phyloP scores from a whole-genome alignment of 192 early-diverging fungal genomes.

The Coemansia sp. region DNA sequence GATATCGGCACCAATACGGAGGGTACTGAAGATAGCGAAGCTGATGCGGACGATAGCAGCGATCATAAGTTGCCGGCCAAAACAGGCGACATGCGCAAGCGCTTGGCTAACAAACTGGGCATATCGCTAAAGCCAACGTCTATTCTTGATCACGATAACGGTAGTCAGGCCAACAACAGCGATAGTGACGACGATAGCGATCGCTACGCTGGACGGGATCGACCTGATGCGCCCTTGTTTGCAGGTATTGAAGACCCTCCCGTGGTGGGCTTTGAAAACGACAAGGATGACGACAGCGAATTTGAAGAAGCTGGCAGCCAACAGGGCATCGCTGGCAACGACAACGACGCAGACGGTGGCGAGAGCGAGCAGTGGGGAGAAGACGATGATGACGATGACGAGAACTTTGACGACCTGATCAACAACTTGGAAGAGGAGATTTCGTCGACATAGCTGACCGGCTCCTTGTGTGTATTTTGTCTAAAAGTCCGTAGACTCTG shows the following conservation, averaged over 20 bases:
- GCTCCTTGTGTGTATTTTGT: background rate
- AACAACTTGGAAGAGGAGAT: constrained; percentile 60
- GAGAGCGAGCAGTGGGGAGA: constrained; percentile 50
- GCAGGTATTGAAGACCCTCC: constrained; percentile 23
- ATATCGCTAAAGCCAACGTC: constrained; percentile 17
- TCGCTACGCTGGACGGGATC: constrained; percentile 13
- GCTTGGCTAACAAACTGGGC: constrained; percentile 16
- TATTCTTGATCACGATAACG: constrained; percentile 11
- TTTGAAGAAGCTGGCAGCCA: constrained; percentile 18
- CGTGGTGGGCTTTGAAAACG: constrained; percentile 9
- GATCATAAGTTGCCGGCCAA: background rate
- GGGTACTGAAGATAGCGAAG: constrained; percentile 23
- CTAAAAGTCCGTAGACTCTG: background rate
- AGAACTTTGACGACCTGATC: constrained; percentile 59
- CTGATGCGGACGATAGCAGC: constrained; percentile 9
- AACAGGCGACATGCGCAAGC: background rate
- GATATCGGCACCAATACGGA: constrained; percentile 34
- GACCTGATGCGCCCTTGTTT: constrained; percentile 22
- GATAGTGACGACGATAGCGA: constrained; percentile 22
- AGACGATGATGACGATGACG: constrained; percentile 48
- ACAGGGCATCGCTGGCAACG: background rate
- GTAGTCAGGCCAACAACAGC: constrained; percentile 14
- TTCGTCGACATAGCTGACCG: constrained; percentile 16
- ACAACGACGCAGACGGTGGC: constrained; percentile 11
- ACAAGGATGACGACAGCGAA: constrained; percentile 17